Conservation (phyloP, 176 grass and related monocot species). For the Triticum aestivum region IWGSC_CS_RefSeq_v2.1 NC_057812.1:34703206-34703705, state of each 20-base stretch:
- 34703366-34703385: not conserved
- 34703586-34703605: not conserved
- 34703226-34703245: not conserved
- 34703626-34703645: not conserved
- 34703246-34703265: not conserved
- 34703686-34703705: not conserved
- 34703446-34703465: not conserved
- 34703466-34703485: not conserved
- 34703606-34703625: not conserved
- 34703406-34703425: not conserved
- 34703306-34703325: not conserved
- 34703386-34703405: not conserved
- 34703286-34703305: not conserved
- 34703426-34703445: not conserved
- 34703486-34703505: constrained; percentile 12
- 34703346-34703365: not conserved
- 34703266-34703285: not conserved
- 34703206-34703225: constrained; percentile 17
- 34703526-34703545: not conserved
- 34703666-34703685: not conserved
- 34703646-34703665: not conserved
- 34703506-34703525: not conserved
- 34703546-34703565: not conserved
- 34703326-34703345: not conserved
- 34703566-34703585: not conserved